Evolutionary conservation across 2,329 filamentous ascomycete genomes (phyloP), one percentile per base, ranked within the genome.

Genomic region (Penicillium sp.): DNA sequence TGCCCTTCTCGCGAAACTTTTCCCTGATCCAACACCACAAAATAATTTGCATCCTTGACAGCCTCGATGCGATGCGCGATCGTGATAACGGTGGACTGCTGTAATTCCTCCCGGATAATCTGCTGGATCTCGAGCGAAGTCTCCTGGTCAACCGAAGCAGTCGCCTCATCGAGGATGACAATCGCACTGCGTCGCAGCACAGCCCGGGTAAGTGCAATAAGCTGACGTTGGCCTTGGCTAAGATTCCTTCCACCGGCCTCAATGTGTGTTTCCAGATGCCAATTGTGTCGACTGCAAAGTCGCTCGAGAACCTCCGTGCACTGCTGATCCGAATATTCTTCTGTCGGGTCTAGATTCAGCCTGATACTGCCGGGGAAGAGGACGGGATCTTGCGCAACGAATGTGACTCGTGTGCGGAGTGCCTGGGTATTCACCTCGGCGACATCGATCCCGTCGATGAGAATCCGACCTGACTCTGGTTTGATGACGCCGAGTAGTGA

Each of bases 301-400:
- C 83, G 81, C 8, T 72, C 66, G 4, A 88, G 71, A 0, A 86
- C 81, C 1, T 75, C 69, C 0, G 71, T 68, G 62, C 84, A 87
- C 32, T 83, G 82, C 1, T 71, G 72, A 63, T 86, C 82, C 2
- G 76, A 73, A 67, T 84, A 83, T 50, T 86, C 80, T 21, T 78
- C 73, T 0, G 85, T 76, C 0, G 86, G 84, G 51, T 88, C 85
- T 24, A 88, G 80, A 57, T 88, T 88, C 47, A 82, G 77, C 2
- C 83, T 79, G 70, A 87, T 80, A 10, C 75, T 82, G 2, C 85
- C 85, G 0, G 84, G 81, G 67, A 88, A 88, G 3, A 88, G 77
- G 0, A 88, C 81, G 0, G 86, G 85, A 47, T 89, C 86, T 67
- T 89, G 86, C 0, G 86, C 85, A 5, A 89, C 79, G 69, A 88